Evolutionary conservation across 2,329 filamentous ascomycete genomes (phyloP), one percentile per base, ranked within the genome.

Genomic region (Diaporthe amygdali): DNA sequence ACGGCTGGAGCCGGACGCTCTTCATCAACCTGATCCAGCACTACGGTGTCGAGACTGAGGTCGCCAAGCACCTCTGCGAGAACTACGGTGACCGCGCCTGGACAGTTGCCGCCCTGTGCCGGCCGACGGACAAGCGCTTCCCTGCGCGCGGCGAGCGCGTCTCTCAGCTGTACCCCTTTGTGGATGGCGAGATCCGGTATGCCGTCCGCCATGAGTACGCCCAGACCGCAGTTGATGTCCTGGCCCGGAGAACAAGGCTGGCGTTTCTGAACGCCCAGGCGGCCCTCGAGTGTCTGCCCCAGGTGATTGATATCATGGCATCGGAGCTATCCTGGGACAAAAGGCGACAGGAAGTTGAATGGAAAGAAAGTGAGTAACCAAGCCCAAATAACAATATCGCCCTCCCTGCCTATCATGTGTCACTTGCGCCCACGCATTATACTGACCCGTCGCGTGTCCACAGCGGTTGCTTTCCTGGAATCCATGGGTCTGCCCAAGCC

Each of bases 11-110:
- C 81, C 95, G 95, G 82, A 88, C 95, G 2, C 90, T 98, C 30
- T 97, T 97, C 84, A 97, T 98, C 86, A 95, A 96, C 82, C 86
- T 98, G 44, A 96, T 97, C 79, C 95, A 98, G 82, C 94, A 97
- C 83, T 97, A 94, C 79, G 94, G 94, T 74, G 84, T 98, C 70
- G 95, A 97, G 82, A 97, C 94, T 22, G 94, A 97, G 76, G 94
- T 98, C 25, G 95, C 95, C 54, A 93, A 94, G 83, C 95, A 98
- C 82, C 87, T 98, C 41, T 93, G 92, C 17, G 90, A 93, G 78
- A 93, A 94, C 70, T 98, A 98, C 79, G 95, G 96, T 75, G 95
- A 98, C 82, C 91, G 95, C 71, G 94, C 95, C 25, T 98, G 95
- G 95, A 92, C 93, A 20, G 94, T 98, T 27, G 95, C 94, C 10